Base-by-base conservation (phyloP, 225 moss, liverwort and hornwort genomes). In the Pseudoscleropodium purum region DNA sequence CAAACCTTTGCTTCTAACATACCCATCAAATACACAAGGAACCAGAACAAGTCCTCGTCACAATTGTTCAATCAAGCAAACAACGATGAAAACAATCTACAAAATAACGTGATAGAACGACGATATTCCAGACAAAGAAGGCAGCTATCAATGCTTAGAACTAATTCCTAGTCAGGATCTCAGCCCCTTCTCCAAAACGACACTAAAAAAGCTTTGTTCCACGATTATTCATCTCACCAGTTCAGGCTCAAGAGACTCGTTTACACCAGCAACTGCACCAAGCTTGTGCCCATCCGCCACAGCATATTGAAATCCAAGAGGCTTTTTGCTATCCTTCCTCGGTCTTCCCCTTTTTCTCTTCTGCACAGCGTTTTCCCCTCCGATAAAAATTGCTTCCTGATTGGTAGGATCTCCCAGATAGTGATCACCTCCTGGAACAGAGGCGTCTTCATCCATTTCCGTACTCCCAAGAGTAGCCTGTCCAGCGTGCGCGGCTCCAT, bases 281-380 rank as follows among this genome's bases (percentile, higher is more conserved):
- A 88, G 60, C 77, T 82, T 82, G 78, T 84, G 89, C 64, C 88
- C 89, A 90, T 67, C 86, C 64, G 81, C 86, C 69, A 64, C 81
- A 90, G 82, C 83, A 89, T 57, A 83, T 47, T 90, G 93, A 45
- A 84, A 86, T 90, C 90, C 93, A 76, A 68, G 72, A n/a, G 75
- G 79, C 62, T 89, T 93, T 70, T 95, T 93, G 84, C 90, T 92
- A 65, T 93, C 95, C 91, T 93, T 95, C 84, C 93, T 92, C 39
- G 93, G 93, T 81, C 95, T 92, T 84, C 95, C 93, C 87, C 93
- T 89, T 80, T 92, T 93, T 56, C 91, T 92, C 75, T 90, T 92
- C 86, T 91, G 93, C 63, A 90, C 79, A 69, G 85, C 79, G 15
- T 87, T 92, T 74, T 91, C 92, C 63, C 85, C 92, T 67, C 74